phyloP scores from a whole-genome alignment of 495 filamentous ascomycete species.

The Clohesyomyces aquaticus region DNA sequence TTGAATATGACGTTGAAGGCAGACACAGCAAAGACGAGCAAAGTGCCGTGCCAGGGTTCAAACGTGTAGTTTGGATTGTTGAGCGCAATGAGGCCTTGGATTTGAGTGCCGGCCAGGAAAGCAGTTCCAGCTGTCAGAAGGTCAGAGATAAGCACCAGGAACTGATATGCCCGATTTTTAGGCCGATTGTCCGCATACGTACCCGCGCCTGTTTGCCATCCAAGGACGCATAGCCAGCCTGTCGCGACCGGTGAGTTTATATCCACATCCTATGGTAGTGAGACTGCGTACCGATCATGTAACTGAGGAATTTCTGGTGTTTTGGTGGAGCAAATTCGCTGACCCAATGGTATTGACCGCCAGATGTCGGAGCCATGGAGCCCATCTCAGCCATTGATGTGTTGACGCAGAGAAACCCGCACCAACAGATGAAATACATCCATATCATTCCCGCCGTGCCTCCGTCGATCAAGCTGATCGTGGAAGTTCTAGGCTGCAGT shows the following conservation, averaged over 20 bases:
- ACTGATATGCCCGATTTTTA: too few species aligned
- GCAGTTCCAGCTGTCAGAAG: conserved; percentile 55
- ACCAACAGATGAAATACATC: conserved; percentile 26
- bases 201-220: conserved; percentile 63
- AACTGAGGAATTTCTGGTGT: conserved; percentile 42
- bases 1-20: conserved; percentile 60
- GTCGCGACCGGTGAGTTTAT: neutral
- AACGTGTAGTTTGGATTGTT: conserved; percentile 53
- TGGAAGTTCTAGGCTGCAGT: conserved; percentile 2
- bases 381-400: conserved; percentile 38
- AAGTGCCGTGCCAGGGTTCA: conserved; percentile 62
- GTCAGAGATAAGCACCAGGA: too few species aligned
- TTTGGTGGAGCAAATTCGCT: conserved; percentile 41
- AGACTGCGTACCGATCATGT: conserved; percentile 35
- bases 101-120: conserved; percentile 59
- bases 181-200: too few species aligned
- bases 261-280: neutral
- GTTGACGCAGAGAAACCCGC: conserved; percentile 21
- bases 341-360: conserved; percentile 47
- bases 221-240: conserved; percentile 64
- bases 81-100: conserved; percentile 62
- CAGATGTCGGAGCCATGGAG: conserved; percentile 43
- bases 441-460: conserved; percentile 40
- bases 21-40: conserved; percentile 58
- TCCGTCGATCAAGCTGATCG: conserved; percentile 42